Percentiles rank a stretch among this genome's conserved stretches.
phyloP scores from a whole-genome alignment of 257 asterid genomes.

The Solanum chaucha region DNA sequence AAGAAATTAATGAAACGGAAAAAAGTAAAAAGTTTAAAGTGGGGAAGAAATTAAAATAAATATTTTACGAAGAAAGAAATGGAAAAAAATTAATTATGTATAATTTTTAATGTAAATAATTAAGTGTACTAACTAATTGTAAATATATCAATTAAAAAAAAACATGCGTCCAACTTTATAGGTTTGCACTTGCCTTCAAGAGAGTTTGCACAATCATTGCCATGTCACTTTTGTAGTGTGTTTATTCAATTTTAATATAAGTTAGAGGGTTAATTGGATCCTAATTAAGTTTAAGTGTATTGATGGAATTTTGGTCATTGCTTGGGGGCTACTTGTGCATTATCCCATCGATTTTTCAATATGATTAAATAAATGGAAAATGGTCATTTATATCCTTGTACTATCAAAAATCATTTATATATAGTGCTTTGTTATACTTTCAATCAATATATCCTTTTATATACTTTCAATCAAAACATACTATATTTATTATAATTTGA shows the following conservation, averaged over 20 bases:
- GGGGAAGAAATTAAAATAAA: neutral
- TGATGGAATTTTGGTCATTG: neutral
- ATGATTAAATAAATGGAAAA: no score
- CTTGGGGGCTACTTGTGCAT: neutral
- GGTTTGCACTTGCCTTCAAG: neutral
- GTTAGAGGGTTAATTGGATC: neutral
- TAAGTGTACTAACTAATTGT: no score
- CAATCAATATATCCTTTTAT: no score
- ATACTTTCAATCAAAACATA: no score
- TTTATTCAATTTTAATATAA: no score
- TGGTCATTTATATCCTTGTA: neutral
- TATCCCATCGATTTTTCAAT: neutral
- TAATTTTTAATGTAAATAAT: no score
- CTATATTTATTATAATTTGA: no score
- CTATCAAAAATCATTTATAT: neutral
- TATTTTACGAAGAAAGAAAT: no score
- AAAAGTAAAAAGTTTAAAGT: neutral
- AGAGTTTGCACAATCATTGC: neutral
- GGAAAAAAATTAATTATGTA: neutral
- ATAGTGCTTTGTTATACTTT: neutral
- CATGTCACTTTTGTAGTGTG: neutral
- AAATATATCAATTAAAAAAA: no score
- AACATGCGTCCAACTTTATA: neutral
- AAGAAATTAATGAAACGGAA: no score
- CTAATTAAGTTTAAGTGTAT: neutral